Evolutionary conservation across 192 early-diverging fungal species (phyloP).

Genomic region (Chytriomyces confervae): DNA sequence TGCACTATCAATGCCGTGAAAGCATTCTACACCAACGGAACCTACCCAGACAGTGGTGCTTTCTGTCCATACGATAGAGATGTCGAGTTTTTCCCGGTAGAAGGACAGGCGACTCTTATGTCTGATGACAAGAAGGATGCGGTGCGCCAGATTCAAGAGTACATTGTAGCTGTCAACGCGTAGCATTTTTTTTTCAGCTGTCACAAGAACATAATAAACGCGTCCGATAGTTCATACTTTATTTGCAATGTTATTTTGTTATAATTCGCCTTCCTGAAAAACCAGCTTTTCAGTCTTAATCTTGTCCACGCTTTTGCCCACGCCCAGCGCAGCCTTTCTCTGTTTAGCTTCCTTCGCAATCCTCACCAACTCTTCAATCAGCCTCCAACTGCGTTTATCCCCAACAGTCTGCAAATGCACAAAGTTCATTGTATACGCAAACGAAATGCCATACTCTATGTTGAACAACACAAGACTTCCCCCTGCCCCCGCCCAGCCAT

Average conservation of each 20-base stretch:
- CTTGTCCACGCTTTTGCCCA: no score
- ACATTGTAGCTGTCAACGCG: no score
- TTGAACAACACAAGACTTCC: conserved; percentile 62
- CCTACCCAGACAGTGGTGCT: conserved; percentile 10
- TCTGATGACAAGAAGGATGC: no score
- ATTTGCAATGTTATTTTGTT: no score
- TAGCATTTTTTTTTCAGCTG: no score
- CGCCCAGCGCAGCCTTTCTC: background rate
- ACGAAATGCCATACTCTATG: conserved; percentile 58
- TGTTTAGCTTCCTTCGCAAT: conserved; percentile 28
- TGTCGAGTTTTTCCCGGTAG: conserved; percentile 11
- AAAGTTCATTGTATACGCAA: conserved; percentile 65
- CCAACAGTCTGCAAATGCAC: conserved; percentile 56
- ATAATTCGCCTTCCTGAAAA: no score
- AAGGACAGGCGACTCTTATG: no score
- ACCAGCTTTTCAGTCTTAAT: no score
- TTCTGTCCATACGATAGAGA: background rate
- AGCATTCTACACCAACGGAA: conserved; percentile 33
- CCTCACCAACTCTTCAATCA: conserved; percentile 54
- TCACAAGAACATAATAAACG: no score
- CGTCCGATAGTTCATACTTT: no score
- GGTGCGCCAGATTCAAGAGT: no score
- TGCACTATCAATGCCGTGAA: conserved; percentile 43
- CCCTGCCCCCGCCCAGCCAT: conserved; percentile 71
- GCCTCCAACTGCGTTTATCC: conserved; percentile 58